phyloP scores from a whole-genome alignment of 208 protist genomes.

The Blastocrithidia nonstop region DNA sequence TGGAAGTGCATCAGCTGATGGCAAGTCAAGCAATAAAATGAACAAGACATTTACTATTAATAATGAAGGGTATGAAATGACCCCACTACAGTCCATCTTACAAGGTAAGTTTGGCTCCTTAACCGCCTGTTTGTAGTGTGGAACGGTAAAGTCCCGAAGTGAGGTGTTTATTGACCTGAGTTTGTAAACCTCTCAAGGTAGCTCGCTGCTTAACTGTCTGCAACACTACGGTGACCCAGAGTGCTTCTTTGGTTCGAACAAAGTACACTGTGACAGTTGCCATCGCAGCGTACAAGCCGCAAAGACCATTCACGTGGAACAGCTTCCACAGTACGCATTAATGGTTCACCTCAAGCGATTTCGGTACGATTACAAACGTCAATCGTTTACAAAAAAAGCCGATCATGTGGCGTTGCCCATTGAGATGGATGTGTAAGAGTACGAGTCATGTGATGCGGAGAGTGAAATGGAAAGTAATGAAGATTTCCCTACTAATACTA shows the following conservation, averaged over 20 bases:
- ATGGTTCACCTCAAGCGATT: conserved; percentile 87
- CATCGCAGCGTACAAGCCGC: conserved; percentile 37
- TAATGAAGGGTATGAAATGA: conserved; percentile 4
- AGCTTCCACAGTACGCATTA: conserved; percentile 71
- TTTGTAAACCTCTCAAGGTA: conserved; percentile 58
- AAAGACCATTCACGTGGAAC: conserved; percentile 70
- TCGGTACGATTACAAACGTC: conserved; percentile 62
- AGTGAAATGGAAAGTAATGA: neutral
- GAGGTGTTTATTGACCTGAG: conserved; percentile 80
- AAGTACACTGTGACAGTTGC: conserved; percentile 73
- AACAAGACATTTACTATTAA: neutral
- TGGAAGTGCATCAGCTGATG: neutral
- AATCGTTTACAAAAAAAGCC: conserved; percentile 55
- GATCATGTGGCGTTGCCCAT: conserved; percentile 80
- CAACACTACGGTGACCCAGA: conserved; percentile 58
- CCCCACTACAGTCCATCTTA: conserved; percentile 59
- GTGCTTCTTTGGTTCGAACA: conserved; percentile 68
- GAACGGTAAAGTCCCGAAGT: conserved; percentile 23
- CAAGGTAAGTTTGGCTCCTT: conserved; percentile 58
- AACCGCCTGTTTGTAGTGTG: conserved; percentile 65
- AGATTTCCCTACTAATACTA: neutral
- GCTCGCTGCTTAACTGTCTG: conserved; percentile 66
- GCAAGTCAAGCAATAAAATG: conserved; percentile 1
- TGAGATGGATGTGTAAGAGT: conserved; percentile 77
- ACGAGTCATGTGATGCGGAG: conserved; percentile 14